These are phyloP conservation scores for Dichomitus squalens DNA, from an alignment of 1,284 basidiomycete species.

Conservation along the genomic window DNA sequence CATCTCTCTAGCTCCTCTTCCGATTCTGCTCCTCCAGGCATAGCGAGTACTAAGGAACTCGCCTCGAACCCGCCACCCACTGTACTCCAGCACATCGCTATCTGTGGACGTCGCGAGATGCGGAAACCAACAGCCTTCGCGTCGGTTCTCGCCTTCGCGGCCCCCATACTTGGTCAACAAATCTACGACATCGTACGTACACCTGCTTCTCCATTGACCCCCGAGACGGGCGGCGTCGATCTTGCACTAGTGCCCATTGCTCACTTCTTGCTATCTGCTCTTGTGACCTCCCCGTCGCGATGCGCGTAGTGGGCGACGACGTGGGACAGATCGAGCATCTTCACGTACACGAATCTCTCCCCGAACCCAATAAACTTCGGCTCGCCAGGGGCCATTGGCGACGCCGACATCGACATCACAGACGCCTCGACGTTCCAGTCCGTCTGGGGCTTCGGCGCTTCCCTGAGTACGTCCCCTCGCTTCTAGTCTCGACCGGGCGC, in stretches of 20 bases:
- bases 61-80: neutral
- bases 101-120: conserved; percentile 9
- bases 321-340: conserved; percentile 37
- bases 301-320: conserved; percentile 38
- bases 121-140: conserved; percentile 13
- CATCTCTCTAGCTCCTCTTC: neutral
- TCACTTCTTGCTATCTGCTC: neutral
- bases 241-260: neutral
- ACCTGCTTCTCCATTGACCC: conserved; percentile 1
- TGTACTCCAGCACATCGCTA: neutral
- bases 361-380: conserved; percentile 39
- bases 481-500: conserved; percentile 11
- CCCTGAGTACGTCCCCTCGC: conserved; percentile 39
- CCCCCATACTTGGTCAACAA: conserved; percentile 17
- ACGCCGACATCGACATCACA: conserved; percentile 46
- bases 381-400: conserved; percentile 42
- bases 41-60: neutral
- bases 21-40: neutral
- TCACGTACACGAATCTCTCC: conserved; percentile 34
- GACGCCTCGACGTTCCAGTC: conserved; percentile 46
- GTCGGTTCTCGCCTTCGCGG: conserved; percentile 11
- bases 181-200: conserved; percentile 22
- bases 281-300: neutral
- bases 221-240: neutral
- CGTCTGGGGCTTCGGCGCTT: conserved; percentile 49